Conservation (phyloP, 2,329 filamentous ascomycete species). For the Trichoderma afroharzianum region DNA sequence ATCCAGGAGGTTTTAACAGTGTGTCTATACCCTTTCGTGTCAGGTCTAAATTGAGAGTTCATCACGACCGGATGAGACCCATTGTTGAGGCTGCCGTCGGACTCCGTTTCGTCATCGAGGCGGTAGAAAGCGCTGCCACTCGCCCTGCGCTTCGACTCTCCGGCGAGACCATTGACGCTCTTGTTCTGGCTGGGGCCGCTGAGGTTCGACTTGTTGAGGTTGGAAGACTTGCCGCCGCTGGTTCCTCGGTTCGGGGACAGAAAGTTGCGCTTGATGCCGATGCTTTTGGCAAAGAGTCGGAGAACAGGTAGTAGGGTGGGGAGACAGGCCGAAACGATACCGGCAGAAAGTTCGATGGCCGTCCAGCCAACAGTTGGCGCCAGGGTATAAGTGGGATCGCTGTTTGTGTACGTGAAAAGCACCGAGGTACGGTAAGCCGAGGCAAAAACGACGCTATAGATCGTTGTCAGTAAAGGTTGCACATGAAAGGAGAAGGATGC, state of each 20-base stretch:
- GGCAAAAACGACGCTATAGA: constrained; percentile 43
- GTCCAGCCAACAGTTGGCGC: constrained; percentile 46
- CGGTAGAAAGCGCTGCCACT: constrained; percentile 31
- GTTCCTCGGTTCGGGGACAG: not conserved
- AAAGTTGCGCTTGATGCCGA: constrained; percentile 9
- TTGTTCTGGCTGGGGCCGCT: constrained; percentile 3
- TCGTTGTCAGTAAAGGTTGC: not conserved
- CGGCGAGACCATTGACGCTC: not conserved
- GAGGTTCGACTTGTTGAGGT: constrained; percentile 3
- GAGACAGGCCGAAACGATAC: constrained; percentile 51
- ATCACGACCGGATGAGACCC: not conserved
- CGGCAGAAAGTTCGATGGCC: constrained; percentile 44
- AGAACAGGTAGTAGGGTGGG: constrained; percentile 49
- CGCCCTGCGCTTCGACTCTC: constrained; percentile 22
- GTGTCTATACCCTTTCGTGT: constrained; percentile 31
- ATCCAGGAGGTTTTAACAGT: constrained; percentile 32
- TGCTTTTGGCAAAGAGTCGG: not conserved
- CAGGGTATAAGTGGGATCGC: constrained; percentile 44
- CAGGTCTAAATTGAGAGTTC: constrained; percentile 30
- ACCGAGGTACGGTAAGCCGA: constrained; percentile 46
- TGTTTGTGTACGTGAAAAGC: constrained; percentile 40
- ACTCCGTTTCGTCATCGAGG: constrained; percentile 33
- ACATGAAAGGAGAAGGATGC: not conserved
- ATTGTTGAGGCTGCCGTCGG: constrained; percentile 20
- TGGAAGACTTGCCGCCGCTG: constrained; percentile 1